These are phyloP conservation scores for Pontederia crassipes DNA, from an alignment of 176 grass and related monocot genomes.

Conservation along the genomic window DNA sequence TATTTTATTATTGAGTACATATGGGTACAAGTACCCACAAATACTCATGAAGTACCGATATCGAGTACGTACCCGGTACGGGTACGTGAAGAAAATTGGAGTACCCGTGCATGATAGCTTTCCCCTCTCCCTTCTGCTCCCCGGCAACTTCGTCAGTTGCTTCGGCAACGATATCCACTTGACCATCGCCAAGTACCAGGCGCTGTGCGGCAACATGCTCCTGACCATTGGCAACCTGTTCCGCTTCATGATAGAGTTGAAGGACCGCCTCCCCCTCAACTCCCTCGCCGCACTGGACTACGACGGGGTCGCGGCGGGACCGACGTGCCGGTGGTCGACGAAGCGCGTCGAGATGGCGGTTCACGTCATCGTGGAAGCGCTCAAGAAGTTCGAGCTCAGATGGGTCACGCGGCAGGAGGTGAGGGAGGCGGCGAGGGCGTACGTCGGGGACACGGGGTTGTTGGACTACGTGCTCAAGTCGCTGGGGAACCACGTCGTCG, in stretches of 20 bases:
- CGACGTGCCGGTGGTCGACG: constrained; percentile 70
- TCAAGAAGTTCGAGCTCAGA: constrained; percentile 44
- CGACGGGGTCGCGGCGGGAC: constrained; percentile 52
- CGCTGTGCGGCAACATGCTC: constrained; percentile 50
- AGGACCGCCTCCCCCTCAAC: constrained; percentile 37
- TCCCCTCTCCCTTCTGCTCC: constrained; percentile 46
- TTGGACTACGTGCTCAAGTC: constrained; percentile 93
- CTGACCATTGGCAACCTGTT: constrained; percentile 55
- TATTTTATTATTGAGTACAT: too few relatives aligned
- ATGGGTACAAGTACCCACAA: too few relatives aligned
- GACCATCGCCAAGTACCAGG: constrained; percentile 67
- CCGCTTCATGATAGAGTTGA: constrained; percentile 85
- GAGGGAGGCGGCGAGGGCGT: constrained; percentile 66
- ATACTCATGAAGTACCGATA: too few relatives aligned
- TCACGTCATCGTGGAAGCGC: constrained; percentile 71
- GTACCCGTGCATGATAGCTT: too few relatives aligned
- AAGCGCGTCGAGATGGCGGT: constrained; percentile 82
- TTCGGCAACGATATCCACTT: constrained; percentile 46
- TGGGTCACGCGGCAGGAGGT: constrained; percentile 94
- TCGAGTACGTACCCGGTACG: too few relatives aligned
- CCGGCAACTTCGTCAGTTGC: constrained; percentile 28
- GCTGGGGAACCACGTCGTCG: constrained; percentile 76
- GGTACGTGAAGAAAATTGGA: too few relatives aligned
- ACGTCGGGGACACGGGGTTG: constrained; percentile 83
- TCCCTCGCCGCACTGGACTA: constrained; percentile 53